Evolutionary conservation across 1,284 basidiomycete genomes (phyloP), one percentile per base, ranked within the genome.

Genomic region (Ganoderma lucidum): DNA sequence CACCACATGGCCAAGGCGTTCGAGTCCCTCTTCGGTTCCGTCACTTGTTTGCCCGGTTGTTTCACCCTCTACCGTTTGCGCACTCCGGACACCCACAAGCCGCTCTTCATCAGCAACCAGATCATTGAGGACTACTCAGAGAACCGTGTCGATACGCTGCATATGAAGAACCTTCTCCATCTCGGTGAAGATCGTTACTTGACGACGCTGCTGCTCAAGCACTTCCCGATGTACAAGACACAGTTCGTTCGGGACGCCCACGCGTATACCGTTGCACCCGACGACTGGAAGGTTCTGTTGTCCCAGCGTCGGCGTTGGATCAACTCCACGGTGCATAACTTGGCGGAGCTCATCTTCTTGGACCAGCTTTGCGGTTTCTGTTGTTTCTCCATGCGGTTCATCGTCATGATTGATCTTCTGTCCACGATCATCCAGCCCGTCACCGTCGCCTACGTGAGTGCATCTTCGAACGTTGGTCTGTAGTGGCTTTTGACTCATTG

Each of bases 271-370:
- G 93, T 97, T 39, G 96, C 96, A 6, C 96, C 96, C 0, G 95
- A 96, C 75, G 93, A 95, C 75, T 98, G 96, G 95, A 92, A 92
- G 78, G 93, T 99, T 59, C 82, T 99, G 73, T 85, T 99, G n/a
- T 98, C 96, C 12, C 97, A 99, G 81, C 92, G 97, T 84, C 93
- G 97, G 84, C 93, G 96, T 77, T 99, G 98, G 98, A 99, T 99
- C 84, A 99, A 99, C 84, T 99, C 96, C 48, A 99, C 97, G 0
- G 92, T 99, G 41, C 97, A 99, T 85, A 99, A 99, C 80, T 84
- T 99, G 71, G 94, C 91, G 63, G 97, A 99, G 80, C 86, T 99
- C 48, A 85, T 98, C 71, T 96, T 96, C 84, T 84, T 98, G 76
- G 95, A 97, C 59, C 93, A 96, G 73, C 91, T 99, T 71, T 98